Evolutionary conservation across 495 filamentous ascomycete species (phyloP), one percentile per base, ranked within the genome.

Genomic region (Penicillium egyptiacum): DNA sequence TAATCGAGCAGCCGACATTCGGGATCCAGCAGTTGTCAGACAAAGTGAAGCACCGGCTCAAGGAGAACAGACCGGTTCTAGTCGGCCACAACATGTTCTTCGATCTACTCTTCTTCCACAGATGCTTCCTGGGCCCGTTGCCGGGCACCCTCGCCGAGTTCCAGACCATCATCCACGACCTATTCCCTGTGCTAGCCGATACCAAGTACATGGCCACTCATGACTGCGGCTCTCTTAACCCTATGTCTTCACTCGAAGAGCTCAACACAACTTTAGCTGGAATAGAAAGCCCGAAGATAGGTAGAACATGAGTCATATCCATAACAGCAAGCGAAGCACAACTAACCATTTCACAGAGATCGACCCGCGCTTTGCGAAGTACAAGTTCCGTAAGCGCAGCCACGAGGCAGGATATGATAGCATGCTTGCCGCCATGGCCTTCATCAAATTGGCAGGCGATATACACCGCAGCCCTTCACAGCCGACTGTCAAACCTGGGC

Each of bases 361-460:
- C 26, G 64, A 83, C 26, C 45, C 60, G 10, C 50, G 74, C 17
- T 75, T 83, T 61, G 54, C 57, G 0, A 84, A 85, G 62, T 85
- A 87, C 58, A 41, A 70, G 17, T 62, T 57, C 19, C 63, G 59
- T 11, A 65, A 69, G 16, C 64, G 70, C 22, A 72, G 73, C 31
- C 89, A 91, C 50, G 82, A 90, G 66, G 89, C 88, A 17, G 89
- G 88, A 14, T 91, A 79, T 58, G 88, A 91, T 63, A 90, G 88
- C 68, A 81, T 80, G 58, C 78, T 89, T 61, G 86, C 88, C 0
- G 87, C 88, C 0, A 76, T 81, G 35, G 75, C 88, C 14, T 84
- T 87, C 60, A 71, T 89, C 55, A 85, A 82, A 44, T 71, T 88
- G 16, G 78, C 85, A 1, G 70, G 79, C 3, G 77, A 81, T 53